A percentile compares a stretch with the other conserved stretches of the same genome.
These are phyloP conservation scores for Cladosporium velox DNA, from an alignment of 2,329 filamentous ascomycete species.

Conservation along the genomic window DNA sequence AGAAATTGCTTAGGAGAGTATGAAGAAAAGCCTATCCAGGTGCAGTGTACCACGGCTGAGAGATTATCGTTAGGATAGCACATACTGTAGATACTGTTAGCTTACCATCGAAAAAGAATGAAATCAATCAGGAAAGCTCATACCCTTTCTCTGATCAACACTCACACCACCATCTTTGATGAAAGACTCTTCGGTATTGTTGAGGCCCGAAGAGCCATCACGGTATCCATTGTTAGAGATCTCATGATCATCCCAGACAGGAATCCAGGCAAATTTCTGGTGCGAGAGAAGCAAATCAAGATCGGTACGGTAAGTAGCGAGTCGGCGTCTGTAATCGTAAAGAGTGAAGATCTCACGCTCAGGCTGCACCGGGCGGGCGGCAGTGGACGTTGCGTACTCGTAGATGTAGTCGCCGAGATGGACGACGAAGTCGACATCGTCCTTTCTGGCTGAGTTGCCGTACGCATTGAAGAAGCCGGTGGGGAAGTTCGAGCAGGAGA, in stretches of 20 bases:
- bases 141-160: constrained; percentile 45
- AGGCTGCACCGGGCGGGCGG: constrained; percentile 34
- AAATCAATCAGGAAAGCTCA: not conserved
- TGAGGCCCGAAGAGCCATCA: constrained; percentile 43
- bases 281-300: constrained; percentile 44
- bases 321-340: constrained; percentile 48
- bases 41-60: not conserved
- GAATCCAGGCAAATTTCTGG: constrained; percentile 47
- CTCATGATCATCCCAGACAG: constrained; percentile 44
- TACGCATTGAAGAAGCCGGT: constrained; percentile 33
- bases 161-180: constrained; percentile 41
- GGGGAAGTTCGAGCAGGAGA: constrained; percentile 33
- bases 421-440: constrained; percentile 45
- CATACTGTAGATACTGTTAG: not conserved
- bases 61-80: not conserved
- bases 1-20: not conserved
- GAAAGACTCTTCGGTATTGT: constrained; percentile 49
- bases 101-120: not conserved
- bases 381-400: constrained; percentile 42
- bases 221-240: constrained; percentile 46
- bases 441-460: constrained; percentile 32
- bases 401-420: constrained; percentile 49
- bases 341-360: constrained; percentile 44
- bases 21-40: not conserved
- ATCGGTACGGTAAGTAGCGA: constrained; percentile 45